Conservation (phyloP, 2,329 filamentous ascomycete species). For the Dothidotthia symphoricarpi region DNA sequence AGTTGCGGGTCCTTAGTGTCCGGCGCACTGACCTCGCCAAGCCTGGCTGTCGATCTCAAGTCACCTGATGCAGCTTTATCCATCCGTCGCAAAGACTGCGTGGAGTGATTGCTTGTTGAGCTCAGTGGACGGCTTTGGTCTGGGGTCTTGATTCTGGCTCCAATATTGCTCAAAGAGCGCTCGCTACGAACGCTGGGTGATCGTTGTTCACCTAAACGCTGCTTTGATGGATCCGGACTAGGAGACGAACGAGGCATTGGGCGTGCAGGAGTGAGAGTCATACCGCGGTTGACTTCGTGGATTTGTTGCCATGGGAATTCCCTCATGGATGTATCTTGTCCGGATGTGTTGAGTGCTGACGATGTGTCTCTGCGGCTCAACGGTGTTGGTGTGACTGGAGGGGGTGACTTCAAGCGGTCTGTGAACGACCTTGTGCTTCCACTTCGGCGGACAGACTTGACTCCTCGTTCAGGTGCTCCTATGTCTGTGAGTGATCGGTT, state of each 20-base stretch:
- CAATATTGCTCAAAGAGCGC: slow-evolving; percentile 44
- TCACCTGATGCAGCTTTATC: slow-evolving; percentile 71
- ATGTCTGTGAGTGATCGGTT: slow-evolving; percentile 45
- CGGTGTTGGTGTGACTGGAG: slow-evolving; percentile 33
- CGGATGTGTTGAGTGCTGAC: slow-evolving; percentile 29
- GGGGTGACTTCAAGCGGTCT: slow-evolving; percentile 34
- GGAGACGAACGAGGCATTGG: slow-evolving; percentile 39
- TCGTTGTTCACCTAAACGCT: slow-evolving; percentile 35
- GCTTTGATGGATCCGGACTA: slow-evolving; percentile 35
- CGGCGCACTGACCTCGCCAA: slow-evolving; percentile 49
- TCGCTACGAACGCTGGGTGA: slow-evolving; percentile 47
- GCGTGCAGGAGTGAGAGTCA: slow-evolving; percentile 38
- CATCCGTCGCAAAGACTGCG: slow-evolving; percentile 69
- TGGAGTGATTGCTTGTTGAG: slow-evolving; percentile 57
- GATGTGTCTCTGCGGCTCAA: slow-evolving; percentile 22
- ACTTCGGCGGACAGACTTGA: slow-evolving; percentile 43
- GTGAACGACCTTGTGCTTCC: slow-evolving; percentile 35
- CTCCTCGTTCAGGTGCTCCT: slow-evolving; percentile 43
- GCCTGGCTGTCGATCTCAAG: slow-evolving; percentile 67
- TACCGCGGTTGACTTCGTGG: slow-evolving; percentile 46
- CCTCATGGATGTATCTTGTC: slow-evolving; percentile 16
- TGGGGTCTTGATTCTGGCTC: slow-evolving; percentile 40
- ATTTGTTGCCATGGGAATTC: slow-evolving; percentile 46
- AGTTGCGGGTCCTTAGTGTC: slow-evolving; percentile 32
- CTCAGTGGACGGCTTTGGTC: slow-evolving; percentile 61